phyloP scores from a whole-genome alignment of 345 rosid species.

The Pugionium dolabratum region DNA sequence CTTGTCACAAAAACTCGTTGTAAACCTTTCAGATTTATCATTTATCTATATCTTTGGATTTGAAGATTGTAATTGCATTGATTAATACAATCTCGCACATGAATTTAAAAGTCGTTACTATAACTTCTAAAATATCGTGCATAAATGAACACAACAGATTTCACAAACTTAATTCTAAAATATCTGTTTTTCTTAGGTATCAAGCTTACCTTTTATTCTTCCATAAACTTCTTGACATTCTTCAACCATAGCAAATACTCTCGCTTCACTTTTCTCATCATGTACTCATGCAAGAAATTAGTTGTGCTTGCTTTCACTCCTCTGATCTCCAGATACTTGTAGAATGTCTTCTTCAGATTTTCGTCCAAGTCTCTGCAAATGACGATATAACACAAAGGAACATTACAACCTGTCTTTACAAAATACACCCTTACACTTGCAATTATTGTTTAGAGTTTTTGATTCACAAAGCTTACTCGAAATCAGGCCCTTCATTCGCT shows the following conservation, averaged over 20 bases:
- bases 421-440: neutral
- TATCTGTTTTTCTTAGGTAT: neutral
- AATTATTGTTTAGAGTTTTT: neutral
- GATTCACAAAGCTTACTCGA: slow-evolving; percentile 56
- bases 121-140: neutral
- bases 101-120: neutral
- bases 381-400: neutral
- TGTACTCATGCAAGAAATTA: slow-evolving; percentile 79
- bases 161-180: neutral
- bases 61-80: neutral
- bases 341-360: slow-evolving; percentile 75
- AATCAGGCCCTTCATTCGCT: slow-evolving; percentile 85
- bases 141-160: neutral
- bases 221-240: slow-evolving; percentile 65
- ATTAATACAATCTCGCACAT: neutral
- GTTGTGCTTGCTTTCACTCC: slow-evolving; percentile 78
- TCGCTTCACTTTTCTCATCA: slow-evolving; percentile 71
- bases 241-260: slow-evolving; percentile 78
- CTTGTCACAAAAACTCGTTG: slow-evolving; percentile 10
- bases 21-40: slow-evolving; percentile 25
- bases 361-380: slow-evolving; percentile 79
- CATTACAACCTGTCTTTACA: slow-evolving; percentile 11
- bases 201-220: slow-evolving; percentile 30
- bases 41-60: neutral
- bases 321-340: slow-evolving; percentile 76